These are phyloP conservation scores for Ophiostoma quercus DNA, from an alignment of 2,329 filamentous ascomycete genomes.

Conservation along the genomic window DNA sequence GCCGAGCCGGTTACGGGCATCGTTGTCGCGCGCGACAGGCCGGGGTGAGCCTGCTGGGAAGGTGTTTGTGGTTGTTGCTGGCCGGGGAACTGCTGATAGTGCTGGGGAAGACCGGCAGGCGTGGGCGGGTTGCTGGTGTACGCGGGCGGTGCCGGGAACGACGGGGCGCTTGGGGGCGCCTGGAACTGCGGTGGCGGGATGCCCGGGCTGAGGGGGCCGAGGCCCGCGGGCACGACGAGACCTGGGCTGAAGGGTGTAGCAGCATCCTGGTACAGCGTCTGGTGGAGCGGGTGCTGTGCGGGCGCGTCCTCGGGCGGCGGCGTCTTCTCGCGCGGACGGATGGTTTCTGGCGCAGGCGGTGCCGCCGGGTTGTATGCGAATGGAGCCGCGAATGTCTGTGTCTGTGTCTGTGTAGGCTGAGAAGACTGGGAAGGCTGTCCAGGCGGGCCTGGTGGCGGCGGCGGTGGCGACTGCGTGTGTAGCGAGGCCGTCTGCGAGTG, in stretches of 20 bases:
- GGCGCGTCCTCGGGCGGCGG: slow-evolving; percentile 66
- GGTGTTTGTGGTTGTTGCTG: background rate
- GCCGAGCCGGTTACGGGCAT: slow-evolving; percentile 43
- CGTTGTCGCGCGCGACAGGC: slow-evolving; percentile 46
- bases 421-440: background rate
- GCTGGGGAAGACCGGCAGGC: slow-evolving; percentile 36
- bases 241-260: slow-evolving; percentile 49
- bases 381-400: slow-evolving; percentile 48
- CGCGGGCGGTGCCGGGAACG: slow-evolving; percentile 40
- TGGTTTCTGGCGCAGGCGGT: slow-evolving; percentile 66
- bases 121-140: slow-evolving; percentile 33
- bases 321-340: slow-evolving; percentile 71
- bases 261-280: slow-evolving; percentile 53
- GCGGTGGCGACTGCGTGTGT: slow-evolving; percentile 10
- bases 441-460: slow-evolving; percentile 33
- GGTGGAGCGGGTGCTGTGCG: slow-evolving; percentile 50
- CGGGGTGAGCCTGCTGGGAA: slow-evolving; percentile 34
- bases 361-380: slow-evolving; percentile 77
- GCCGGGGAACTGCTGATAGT: slow-evolving; percentile 10
- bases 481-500: background rate
- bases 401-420: slow-evolving; percentile 25
- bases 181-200: slow-evolving; percentile 37
- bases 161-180: slow-evolving; percentile 37
- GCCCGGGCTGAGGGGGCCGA: slow-evolving; percentile 40
- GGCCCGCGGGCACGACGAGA: slow-evolving; percentile 44